Evolutionary conservation across 2,329 filamentous ascomycete genomes (phyloP), one percentile per base, ranked within the genome.

Genomic region (Alternaria viburni): DNA sequence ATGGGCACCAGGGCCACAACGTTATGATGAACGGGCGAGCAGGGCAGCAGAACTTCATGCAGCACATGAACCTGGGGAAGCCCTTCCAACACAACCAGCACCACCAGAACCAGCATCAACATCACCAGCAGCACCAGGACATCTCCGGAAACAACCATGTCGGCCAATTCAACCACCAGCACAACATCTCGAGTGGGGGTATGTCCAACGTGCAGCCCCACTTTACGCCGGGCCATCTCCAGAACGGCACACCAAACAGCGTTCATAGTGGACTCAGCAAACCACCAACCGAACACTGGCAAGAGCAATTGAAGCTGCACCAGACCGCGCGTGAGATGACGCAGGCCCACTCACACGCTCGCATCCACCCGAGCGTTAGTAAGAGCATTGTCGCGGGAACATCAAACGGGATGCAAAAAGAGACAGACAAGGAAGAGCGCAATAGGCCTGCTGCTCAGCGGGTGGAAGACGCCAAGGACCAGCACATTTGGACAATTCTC

Each of bases 401-500:
- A 68, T 81, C 84, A 70, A 83, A 87, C 73, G 79, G 84, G 77
- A 71, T 80, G 74, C 68, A 83, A 78, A 80, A 82, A 74, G 78
- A 86, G 74, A 72, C 83, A 75, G 78, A 86, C 25, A 82, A 84
- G 64, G 86, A 89, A 68, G 86, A 86, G 69, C 83, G 90, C 72
- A 90, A 90, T 72, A 84, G 91, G 59, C 88, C 91, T 64, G 87
- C 87, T 74, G 85, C 87, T 67, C 89, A 89, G 73, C 70, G 79
- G 45, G 77, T 74, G 25, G 76, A 76, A n/a, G 74, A 79, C 49
- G 73, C 59, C 12, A 75, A 81, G 61, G 79, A 81, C 71, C 82
- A 77, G 68, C 91, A 97, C 79, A 91, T 94, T 74, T 98, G 96
- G 96, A 89, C 93, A 79, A 93, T 94, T 68, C 85, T 99, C 72